Evolutionary conservation across 805 yeast genomes (phyloP), one percentile per base, ranked within the genome.

Genomic region (Maudiozyma bulderi): DNA sequence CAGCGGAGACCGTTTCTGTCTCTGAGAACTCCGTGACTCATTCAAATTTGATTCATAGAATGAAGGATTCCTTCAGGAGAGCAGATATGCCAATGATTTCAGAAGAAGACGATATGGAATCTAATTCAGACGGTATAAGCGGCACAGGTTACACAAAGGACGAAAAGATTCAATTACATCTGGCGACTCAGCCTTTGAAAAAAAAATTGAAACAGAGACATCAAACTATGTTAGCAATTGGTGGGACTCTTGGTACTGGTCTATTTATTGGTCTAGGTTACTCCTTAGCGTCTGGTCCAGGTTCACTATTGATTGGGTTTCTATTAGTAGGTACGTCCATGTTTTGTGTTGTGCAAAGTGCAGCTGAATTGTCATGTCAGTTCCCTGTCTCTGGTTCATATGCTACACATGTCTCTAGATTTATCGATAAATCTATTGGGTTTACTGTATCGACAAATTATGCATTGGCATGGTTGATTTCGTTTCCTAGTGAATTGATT

Each of bases 401-500:
- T 56, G 71, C 74, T 42, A 67, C 70, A 30, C 72, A 69, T 52
- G 69, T 73, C 47, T 67, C 73, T 6, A 67, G 80, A 49, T 76
- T 76, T 52, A 64, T 77, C 42, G 80, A 75, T 52, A 76, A 80
- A 11, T 68, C 78, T 15, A 58, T 73, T 47, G 79, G 82, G 15
- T 79, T 77, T 57, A 79, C 82, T 8, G 71, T 77, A 60, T 80
- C 80, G 40, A 75, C 79, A 73, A 76, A 73, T 55, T 75, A 75
- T 57, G 73, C 71, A 5, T 60, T 74, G 54, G 70, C 73, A 51
- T 74, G 78, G 75, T 54, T 75, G 8, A 71, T 75, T 38, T 68
- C 73, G 26, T 59, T 76, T 9, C 80, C 80, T 2, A 57, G 70
- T 41, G 79, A 76, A 54, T 59, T 75, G 43, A 68, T 73, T 51